phyloP scores from a whole-genome alignment of 192 early-diverging fungal genomes.

The Coemansia sp. region DNA sequence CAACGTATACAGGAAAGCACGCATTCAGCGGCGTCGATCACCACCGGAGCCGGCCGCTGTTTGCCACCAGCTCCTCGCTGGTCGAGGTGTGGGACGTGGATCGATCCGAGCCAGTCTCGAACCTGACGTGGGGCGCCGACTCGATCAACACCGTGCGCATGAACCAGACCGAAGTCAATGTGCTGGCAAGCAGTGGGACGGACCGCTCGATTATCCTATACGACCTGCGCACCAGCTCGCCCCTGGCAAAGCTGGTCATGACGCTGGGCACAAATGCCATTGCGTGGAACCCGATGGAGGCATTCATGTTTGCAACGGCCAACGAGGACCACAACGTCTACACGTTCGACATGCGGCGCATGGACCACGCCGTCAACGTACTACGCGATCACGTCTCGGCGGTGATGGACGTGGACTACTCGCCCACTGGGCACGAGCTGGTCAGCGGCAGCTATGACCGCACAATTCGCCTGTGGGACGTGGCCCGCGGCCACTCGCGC shows the following conservation, averaged over 20 bases:
- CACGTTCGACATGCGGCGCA: constrained; percentile 95
- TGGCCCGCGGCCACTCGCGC: constrained; percentile 70
- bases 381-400: constrained; percentile 97
- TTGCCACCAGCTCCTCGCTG: constrained; percentile 82
- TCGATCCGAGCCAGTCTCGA: constrained; percentile 72
- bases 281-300: constrained; percentile 99
- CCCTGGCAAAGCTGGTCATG: constrained; percentile 81
- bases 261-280: constrained; percentile 90
- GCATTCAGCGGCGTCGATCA: constrained; percentile 86
- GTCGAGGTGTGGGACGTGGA: constrained; percentile 95
- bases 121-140: constrained; percentile 89
- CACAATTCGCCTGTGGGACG: constrained; percentile 82
- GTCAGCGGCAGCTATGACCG: constrained; percentile 96
- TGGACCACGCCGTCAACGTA: constrained; percentile 79
- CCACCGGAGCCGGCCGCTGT: constrained; percentile 73
- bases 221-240: constrained; percentile 83
- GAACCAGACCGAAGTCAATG: constrained; percentile 93
- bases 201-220: constrained; percentile 94
- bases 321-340: constrained; percentile 99
- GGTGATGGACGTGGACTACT: constrained; percentile 95
- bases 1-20: constrained; percentile 72
- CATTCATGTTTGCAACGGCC: constrained; percentile 87
- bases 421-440: constrained; percentile 93
- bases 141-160: constrained; percentile 91
- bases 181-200: constrained; percentile 88